Base-by-base conservation (phyloP, 176 grass and related monocot genomes). In the Alloteropsis semialata region DNA sequence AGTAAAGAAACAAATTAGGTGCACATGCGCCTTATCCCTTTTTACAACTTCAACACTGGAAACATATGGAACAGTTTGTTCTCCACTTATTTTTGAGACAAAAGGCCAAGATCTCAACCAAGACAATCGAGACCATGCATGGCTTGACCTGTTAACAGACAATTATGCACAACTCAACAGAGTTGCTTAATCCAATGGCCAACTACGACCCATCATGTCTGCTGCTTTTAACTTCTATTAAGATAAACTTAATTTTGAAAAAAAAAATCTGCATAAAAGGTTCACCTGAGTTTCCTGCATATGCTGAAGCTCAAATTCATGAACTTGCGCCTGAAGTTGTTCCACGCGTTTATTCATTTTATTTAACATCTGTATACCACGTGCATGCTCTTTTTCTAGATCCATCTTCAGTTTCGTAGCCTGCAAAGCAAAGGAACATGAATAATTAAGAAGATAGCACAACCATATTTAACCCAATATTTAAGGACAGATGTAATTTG, bases 361-460 rank as follows among this genome's bases (percentile, higher is more conserved):
- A 34, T 89, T 68, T 49, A 90, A 62, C 59, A 86, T 46, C 75
- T 80, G 87, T 41, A 14, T 72, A 76, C 87, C 90, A 42, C 90
- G 90, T 56, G 66, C 81, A 84, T 88, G 72, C 79, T 91, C 96
- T 75, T 76, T 85, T 74, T 95, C 79, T 54, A 95, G 61, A 59
- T 98, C 90, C 59, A 95, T 83, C 91, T 74, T 87, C 71, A 82
- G 79, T 91, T 90, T 91, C 77, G 67, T 74, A 82, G 89, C 96
- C 96, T 98, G 72, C 18, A 81, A 75, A 81, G 5, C 74, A 69
- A 64, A 76, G 28, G 13, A 38, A 75, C 59, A 79, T 84, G 36
- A 28, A 71, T 22, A 69, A 57, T 53, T 84, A 63, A 59, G 21
- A 85, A 78, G 19, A 34, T 82, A 53, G 76, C 51, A 13, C 39